Conservation (phyloP, 768 basidiomycete species). For the Hirschioporus abietinus region DNA sequence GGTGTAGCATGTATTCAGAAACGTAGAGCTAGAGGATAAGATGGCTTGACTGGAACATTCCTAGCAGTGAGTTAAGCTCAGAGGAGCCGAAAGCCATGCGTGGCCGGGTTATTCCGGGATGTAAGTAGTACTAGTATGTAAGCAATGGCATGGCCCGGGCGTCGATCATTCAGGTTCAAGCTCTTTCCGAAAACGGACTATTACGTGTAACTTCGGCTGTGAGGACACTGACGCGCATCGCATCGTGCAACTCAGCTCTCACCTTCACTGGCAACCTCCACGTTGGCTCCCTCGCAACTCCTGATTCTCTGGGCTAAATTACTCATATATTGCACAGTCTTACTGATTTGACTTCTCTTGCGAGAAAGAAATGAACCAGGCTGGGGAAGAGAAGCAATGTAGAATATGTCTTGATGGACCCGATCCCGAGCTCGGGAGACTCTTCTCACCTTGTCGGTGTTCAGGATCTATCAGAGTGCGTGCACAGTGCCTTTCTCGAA, state of each 20-base stretch:
- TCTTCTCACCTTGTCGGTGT: conserved; percentile 80
- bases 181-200: too few relatives aligned
- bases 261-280: not conserved
- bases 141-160: too few relatives aligned
- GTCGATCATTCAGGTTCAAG: too few relatives aligned
- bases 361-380: not conserved
- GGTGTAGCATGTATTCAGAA: not conserved
- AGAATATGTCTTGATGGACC: conserved; percentile 77
- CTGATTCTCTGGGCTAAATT: not conserved
- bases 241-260: not conserved
- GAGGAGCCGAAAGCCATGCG: too few relatives aligned
- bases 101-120: too few relatives aligned
- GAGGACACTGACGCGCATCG: not conserved
- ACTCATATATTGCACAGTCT: not conserved
- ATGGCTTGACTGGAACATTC: not conserved
- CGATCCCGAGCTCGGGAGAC: conserved; percentile 54
- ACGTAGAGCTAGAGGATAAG: not conserved
- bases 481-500: conserved; percentile 8
- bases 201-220: not conserved
- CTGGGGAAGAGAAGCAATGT: conserved; percentile 58
- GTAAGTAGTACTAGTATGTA: too few relatives aligned
- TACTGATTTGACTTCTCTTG: not conserved
- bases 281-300: not conserved
- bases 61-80: too few relatives aligned
- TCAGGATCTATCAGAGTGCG: conserved; percentile 71